Conservation (phyloP, 2,329 filamentous ascomycete species). For the Hypoxylon sp. region DNA sequence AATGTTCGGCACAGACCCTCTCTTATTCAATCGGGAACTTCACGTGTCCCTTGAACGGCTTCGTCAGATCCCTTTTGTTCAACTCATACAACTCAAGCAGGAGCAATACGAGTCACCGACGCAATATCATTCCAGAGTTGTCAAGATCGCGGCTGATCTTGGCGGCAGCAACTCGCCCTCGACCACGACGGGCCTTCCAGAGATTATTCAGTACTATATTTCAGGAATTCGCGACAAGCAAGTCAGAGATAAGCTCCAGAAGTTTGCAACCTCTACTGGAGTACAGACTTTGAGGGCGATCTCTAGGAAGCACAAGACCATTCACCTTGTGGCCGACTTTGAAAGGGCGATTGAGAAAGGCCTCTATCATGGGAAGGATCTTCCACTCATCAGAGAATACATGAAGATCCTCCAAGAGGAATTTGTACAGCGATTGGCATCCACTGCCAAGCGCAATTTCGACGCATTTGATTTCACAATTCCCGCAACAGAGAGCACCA, state of each 20-base stretch:
- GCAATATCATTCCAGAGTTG: constrained; percentile 63
- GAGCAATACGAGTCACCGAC: constrained; percentile 64
- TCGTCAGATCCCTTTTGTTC: constrained; percentile 65
- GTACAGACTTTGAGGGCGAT: constrained; percentile 57
- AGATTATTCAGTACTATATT: constrained; percentile 60
- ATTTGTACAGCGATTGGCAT: constrained; percentile 45
- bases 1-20: constrained; percentile 61
- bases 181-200: constrained; percentile 37
- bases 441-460: constrained; percentile 34
- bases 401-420: constrained; percentile 62
- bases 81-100: constrained; percentile 67
- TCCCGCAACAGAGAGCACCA: constrained; percentile 54
- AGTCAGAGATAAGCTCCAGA: constrained; percentile 59
- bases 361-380: constrained; percentile 58
- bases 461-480: constrained; percentile 54
- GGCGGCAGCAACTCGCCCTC: constrained; percentile 46
- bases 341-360: constrained; percentile 65
- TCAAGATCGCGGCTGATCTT: constrained; percentile 57
- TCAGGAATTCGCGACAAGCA: constrained; percentile 63
- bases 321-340: constrained; percentile 69
- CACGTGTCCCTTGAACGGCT: constrained; percentile 63
- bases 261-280: constrained; percentile 50
- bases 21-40: constrained; percentile 67
- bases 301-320: constrained; percentile 64
- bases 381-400: constrained; percentile 61